phyloP scores from a whole-genome alignment of 805 yeast species.

The Candida ovalis region DNA sequence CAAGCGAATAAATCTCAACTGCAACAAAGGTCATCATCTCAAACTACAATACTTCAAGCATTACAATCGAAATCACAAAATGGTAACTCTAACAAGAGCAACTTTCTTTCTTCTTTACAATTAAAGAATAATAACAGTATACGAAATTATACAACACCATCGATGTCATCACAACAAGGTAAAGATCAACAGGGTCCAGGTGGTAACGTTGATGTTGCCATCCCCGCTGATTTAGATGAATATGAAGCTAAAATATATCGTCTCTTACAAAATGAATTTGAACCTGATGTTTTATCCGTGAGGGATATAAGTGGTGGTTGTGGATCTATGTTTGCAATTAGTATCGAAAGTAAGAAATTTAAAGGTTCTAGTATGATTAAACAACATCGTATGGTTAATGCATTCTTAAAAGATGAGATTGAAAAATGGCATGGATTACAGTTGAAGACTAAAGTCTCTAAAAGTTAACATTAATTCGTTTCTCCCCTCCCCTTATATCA shows the following conservation, averaged over 20 bases:
- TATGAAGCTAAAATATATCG: conserved; percentile 63
- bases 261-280: conserved; percentile 49
- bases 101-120: too few species aligned
- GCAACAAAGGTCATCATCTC: background rate
- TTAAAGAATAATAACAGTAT: background rate
- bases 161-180: background rate
- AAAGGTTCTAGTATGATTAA: conserved; percentile 80
- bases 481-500: too few species aligned
- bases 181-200: background rate
- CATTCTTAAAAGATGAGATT: conserved; percentile 77
- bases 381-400: conserved; percentile 89
- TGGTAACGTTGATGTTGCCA: background rate
- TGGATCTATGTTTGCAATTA: conserved; percentile 95
- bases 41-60: background rate
- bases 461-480: conserved; percentile 3
- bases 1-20: background rate
- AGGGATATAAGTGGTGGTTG: conserved; percentile 92
- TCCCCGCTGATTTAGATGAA: conserved; percentile 38
- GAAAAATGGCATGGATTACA: conserved; percentile 94
- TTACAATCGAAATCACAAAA: background rate
- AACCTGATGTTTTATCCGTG: conserved; percentile 63
- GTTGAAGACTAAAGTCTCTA: conserved; percentile 63
- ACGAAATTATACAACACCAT: background rate
- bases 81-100: too few species aligned
- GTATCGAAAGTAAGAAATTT: conserved; percentile 67